Evolutionary conservation across 768 basidiomycete genomes (phyloP).

Genomic region (Boletus reticuloceps): DNA sequence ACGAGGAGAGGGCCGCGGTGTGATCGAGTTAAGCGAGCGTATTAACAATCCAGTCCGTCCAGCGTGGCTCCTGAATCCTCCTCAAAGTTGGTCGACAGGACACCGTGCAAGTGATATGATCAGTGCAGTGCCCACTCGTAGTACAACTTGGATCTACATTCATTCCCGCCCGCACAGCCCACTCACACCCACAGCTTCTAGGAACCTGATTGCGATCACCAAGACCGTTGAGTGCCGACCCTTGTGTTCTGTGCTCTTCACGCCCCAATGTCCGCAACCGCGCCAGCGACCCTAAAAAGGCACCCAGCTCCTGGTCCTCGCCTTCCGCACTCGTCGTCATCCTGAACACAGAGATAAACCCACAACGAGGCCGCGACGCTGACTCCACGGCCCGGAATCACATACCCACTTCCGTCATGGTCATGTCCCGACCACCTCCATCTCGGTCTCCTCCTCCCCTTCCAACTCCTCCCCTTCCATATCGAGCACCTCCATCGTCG

Average conservation of each 20-base stretch:
- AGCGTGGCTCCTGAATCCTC: slow-evolving; percentile 17
- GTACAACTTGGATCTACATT: slow-evolving; percentile 29
- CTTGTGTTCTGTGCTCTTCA: slow-evolving; percentile 29
- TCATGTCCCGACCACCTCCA: slow-evolving; percentile 25
- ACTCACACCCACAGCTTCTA: slow-evolving; percentile 25
- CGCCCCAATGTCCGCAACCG: slow-evolving; percentile 42
- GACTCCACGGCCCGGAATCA: slow-evolving; percentile 17
- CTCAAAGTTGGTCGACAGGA: background rate
- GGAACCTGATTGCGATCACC: slow-evolving; percentile 29
- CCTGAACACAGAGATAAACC: slow-evolving; percentile 7
- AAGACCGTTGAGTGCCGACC: too few relatives aligned
- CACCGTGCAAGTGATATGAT: background rate
- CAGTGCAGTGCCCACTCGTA: background rate
- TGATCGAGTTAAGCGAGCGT: slow-evolving; percentile 38
- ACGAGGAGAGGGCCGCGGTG: slow-evolving; percentile 57
- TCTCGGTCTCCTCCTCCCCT: slow-evolving; percentile 34
- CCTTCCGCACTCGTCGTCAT: background rate
- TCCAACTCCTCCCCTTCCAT: slow-evolving; percentile 63
- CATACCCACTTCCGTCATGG: slow-evolving; percentile 13
- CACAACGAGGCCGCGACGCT: slow-evolving; percentile 29
- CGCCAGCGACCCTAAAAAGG: slow-evolving; percentile 33
- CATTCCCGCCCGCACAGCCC: slow-evolving; percentile 28
- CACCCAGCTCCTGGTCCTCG: slow-evolving; percentile 24
- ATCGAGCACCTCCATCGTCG: slow-evolving; percentile 69
- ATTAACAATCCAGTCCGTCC: slow-evolving; percentile 37